Conservation (phyloP, 2,329 filamentous ascomycete species). For the Nemania sp. region DNA sequence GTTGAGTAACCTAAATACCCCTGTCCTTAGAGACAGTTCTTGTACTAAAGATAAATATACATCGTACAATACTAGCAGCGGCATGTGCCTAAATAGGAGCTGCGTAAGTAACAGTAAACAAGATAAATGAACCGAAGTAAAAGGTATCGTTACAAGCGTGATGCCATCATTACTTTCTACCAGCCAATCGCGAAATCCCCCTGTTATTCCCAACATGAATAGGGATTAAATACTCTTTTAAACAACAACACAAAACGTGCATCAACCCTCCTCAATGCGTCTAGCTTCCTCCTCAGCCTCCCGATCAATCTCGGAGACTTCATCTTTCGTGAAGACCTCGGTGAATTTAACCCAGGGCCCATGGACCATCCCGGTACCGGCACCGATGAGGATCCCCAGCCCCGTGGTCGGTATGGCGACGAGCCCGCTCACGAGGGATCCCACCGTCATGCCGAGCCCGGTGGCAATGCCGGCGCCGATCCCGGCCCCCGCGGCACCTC, state of each 20-base stretch:
- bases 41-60: neutral
- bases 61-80: neutral
- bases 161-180: neutral
- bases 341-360: conserved; percentile 52
- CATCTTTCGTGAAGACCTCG: conserved; percentile 47
- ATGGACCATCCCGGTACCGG: conserved; percentile 50
- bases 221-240: neutral
- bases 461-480: conserved; percentile 51
- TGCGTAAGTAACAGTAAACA: neutral
- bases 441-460: conserved; percentile 50
- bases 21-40: neutral
- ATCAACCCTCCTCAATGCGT: conserved; percentile 36
- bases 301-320: conserved; percentile 48
- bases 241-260: too few species aligned
- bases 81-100: neutral
- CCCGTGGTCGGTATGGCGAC: conserved; percentile 50
- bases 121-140: neutral
- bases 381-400: conserved; percentile 49
- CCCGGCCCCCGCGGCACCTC: conserved; percentile 50
- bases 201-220: neutral
- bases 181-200: neutral
- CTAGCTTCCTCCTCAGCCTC: conserved; percentile 48
- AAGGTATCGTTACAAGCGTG: neutral
- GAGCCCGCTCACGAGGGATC: conserved; percentile 49
- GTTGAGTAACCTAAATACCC: neutral